Conservation (phyloP, 2,329 filamentous ascomycete species). For the Fusarium avenaceum region DNA sequence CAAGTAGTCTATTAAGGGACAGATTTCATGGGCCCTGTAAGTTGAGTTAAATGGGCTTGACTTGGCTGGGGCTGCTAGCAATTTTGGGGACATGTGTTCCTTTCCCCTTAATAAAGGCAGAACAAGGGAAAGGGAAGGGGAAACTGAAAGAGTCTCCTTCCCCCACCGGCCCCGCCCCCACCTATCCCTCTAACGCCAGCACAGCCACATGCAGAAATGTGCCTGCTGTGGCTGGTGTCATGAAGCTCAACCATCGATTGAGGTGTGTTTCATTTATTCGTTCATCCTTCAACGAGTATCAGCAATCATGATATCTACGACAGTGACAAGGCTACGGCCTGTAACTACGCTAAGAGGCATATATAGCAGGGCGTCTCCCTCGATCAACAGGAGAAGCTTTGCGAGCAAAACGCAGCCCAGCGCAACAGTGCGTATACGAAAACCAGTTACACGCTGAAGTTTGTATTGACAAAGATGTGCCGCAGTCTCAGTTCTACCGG, state of each 20-base stretch:
- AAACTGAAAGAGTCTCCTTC: slow-evolving; percentile 12
- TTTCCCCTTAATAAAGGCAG: slow-evolving; percentile 43
- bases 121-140: slow-evolving; percentile 15
- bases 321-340: slow-evolving; percentile 34
- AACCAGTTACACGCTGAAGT: background rate
- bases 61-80: slow-evolving; percentile 25
- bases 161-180: slow-evolving; percentile 41
- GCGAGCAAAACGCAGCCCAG: slow-evolving; percentile 49
- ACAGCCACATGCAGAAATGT: slow-evolving; percentile 4
- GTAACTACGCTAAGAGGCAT: slow-evolving; percentile 4
- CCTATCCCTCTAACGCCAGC: background rate
- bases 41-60: slow-evolving; percentile 21
- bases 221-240: slow-evolving; percentile 24
- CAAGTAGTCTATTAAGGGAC: slow-evolving; percentile 46
- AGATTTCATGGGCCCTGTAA: slow-evolving; percentile 45
- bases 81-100: slow-evolving; percentile 54
- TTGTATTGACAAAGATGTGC: slow-evolving; percentile 2
- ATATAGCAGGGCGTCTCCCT: fast-evolving
- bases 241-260: slow-evolving; percentile 28
- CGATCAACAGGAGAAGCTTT: slow-evolving; percentile 34
- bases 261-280: slow-evolving; percentile 1
- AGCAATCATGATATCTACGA: slow-evolving; percentile 25
- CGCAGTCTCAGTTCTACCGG: slow-evolving; percentile 77
- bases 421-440: slow-evolving; percentile 42
- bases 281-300: slow-evolving; percentile 3